A percentile compares a stretch with the other conserved stretches of the same genome.
These are phyloP conservation scores for Penicillium palitans DNA, from an alignment of 2,329 filamentous ascomycete species.

Conservation along the genomic window DNA sequence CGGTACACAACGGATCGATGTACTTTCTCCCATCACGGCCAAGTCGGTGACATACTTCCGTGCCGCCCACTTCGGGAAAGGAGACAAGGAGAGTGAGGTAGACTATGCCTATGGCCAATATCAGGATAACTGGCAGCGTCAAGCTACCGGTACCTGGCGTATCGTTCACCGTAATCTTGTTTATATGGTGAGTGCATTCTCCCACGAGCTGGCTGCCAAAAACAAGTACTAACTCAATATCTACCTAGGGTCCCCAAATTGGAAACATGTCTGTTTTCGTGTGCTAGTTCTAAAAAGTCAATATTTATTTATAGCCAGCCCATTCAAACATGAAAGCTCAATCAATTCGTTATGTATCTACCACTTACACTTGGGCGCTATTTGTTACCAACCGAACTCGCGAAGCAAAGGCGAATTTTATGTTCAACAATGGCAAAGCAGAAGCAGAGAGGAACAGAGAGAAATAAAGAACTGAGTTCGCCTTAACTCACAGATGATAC, in stretches of 20 bases:
- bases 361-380: not conserved
- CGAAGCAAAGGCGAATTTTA: no score
- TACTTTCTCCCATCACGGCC: not conserved
- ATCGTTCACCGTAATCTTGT: not conserved
- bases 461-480: not conserved
- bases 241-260: not conserved
- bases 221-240: not conserved
- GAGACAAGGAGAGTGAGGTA: not conserved
- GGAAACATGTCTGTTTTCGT: not conserved
- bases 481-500: not conserved
- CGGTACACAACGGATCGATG: not conserved
- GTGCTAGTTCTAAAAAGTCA: not conserved
- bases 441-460: no score
- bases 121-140: not conserved
- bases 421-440: no score
- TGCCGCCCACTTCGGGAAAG: not conserved
- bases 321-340: not conserved
- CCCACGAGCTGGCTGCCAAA: not conserved
- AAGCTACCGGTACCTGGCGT: not conserved
- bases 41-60: not conserved
- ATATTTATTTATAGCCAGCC: not conserved
- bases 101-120: conserved; percentile 1
- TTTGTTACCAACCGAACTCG: not conserved
- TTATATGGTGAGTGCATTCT: not conserved
- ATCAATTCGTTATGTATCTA: not conserved